phyloP scores from a whole-genome alignment of 1,139 yeast genomes.

The Yamadazyma sp. region DNA sequence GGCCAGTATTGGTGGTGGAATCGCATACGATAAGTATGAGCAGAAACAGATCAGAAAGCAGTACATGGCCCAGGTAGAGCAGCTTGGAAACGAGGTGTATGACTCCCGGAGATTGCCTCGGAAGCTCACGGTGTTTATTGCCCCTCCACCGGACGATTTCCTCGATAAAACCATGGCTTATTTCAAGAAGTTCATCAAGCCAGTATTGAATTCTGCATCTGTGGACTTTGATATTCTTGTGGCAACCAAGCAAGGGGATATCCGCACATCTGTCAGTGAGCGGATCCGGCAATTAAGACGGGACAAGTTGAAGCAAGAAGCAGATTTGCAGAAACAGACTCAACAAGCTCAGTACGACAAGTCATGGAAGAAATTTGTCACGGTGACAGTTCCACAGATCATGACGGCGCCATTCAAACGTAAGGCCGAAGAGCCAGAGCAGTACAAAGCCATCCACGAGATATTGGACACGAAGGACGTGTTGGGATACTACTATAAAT shows the following conservation, averaged over 20 bases:
- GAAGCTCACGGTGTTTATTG: constrained; percentile 76
- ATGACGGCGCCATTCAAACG: constrained; percentile 12
- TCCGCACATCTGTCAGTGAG: constrained; percentile 78
- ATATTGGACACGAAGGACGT: constrained; percentile 55
- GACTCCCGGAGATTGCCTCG: constrained; percentile 57
- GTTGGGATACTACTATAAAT: constrained; percentile 54
- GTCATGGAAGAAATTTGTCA: constrained; percentile 19
- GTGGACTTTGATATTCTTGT: constrained; percentile 78
- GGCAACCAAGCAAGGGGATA: constrained; percentile 85
- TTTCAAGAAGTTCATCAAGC: constrained; percentile 82
- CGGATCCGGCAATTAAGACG: constrained; percentile 71
- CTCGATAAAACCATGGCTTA: constrained; percentile 72
- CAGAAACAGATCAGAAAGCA: constrained; percentile 64
- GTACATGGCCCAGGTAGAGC: constrained; percentile 64
- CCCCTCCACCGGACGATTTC: constrained; percentile 96
- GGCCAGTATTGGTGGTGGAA: constrained; percentile 66
- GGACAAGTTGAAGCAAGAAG: constrained; percentile 16
- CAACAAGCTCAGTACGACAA: constrained; percentile 8
- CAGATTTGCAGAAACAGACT: constrained; percentile 12
- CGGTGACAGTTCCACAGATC: constrained; percentile 13
- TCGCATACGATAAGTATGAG: constrained; percentile 74
- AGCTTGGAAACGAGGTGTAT: constrained; percentile 40
- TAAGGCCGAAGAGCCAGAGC: constrained; percentile 22
- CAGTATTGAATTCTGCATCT: constrained; percentile 82
- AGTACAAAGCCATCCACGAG: constrained; percentile 30